Evolutionary conservation across 352 stramenopile genomes (phyloP).

Genomic region (Globisporangium orthogonon): DNA sequence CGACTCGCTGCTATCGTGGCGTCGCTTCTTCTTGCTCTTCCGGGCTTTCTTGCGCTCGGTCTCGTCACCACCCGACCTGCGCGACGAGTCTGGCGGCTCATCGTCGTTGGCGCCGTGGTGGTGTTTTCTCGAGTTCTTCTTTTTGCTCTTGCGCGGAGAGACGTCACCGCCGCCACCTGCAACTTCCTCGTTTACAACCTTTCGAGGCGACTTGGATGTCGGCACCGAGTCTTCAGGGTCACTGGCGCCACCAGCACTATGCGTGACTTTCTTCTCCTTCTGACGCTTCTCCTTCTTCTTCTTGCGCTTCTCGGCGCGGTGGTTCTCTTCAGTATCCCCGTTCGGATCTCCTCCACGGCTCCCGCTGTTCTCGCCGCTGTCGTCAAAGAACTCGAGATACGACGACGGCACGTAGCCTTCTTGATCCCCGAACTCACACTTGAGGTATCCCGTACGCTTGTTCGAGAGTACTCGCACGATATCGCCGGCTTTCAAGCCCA

Average conservation of each 20-base stretch:
- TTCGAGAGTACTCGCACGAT: constrained; percentile 67
- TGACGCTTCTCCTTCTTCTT: constrained; percentile 52
- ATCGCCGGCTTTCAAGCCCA: constrained; percentile 53
- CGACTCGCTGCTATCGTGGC: constrained; percentile 35
- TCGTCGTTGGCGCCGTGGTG: constrained; percentile 18
- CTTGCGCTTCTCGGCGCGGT: constrained; percentile 34
- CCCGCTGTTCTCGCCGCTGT: constrained; percentile 6
- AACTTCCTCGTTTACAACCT: constrained; percentile 4
- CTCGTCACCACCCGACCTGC: constrained; percentile 4
- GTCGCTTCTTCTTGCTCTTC: constrained; percentile 45
- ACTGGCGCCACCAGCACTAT: constrained; percentile 6
- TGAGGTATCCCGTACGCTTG: constrained; percentile 79
- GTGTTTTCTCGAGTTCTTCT: constrained; percentile 39
- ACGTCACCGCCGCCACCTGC: constrained; percentile 19
- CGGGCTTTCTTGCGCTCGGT: constrained; percentile 20
- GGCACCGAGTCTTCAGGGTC: constrained; percentile 32
- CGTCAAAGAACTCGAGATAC: constrained; percentile 79
- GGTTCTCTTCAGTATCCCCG: constrained; percentile 24
- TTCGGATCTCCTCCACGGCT: constrained; percentile 6
- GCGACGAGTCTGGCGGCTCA: constrained; percentile 2
- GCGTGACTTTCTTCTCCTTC: constrained; percentile 31
- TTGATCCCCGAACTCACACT: constrained; percentile 68
- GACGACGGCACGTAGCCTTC: constrained; percentile 77
- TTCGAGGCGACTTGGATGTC: constrained; percentile 30
- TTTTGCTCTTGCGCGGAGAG: constrained; percentile 52